Evolutionary conservation across 805 yeast species (phyloP).

Genomic region (Debaryomyces castellii): DNA sequence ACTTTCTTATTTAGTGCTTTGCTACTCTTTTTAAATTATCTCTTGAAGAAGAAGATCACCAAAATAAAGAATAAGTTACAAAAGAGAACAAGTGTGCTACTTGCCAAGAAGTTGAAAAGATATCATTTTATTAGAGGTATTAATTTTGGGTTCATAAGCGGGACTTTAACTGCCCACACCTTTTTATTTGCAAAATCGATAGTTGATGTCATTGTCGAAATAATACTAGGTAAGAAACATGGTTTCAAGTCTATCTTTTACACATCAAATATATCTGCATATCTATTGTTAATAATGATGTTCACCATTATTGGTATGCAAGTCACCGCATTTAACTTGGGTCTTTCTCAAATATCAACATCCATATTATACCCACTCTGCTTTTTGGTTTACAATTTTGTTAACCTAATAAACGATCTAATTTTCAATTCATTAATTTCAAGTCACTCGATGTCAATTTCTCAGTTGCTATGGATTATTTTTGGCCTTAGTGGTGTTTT

Average conservation of each 20-base stretch:
- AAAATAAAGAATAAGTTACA: slow-evolving; percentile 4
- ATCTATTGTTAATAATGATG: slow-evolving; percentile 50
- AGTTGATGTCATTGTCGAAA: slow-evolving; percentile 61
- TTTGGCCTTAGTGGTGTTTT: slow-evolving; percentile 51
- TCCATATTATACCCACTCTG: slow-evolving; percentile 81
- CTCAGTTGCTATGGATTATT: slow-evolving; percentile 49
- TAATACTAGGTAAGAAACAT: slow-evolving; percentile 34
- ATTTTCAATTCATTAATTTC: slow-evolving; percentile 64
- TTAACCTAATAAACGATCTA: slow-evolving; percentile 48
- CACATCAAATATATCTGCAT: slow-evolving; percentile 28
- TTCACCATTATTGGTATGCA: slow-evolving; percentile 67
- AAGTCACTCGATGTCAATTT: slow-evolving; percentile 34
- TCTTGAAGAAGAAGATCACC: slow-evolving; percentile 13
- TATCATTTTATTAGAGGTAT: slow-evolving; percentile 51
- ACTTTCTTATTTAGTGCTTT: slow-evolving; percentile 30
- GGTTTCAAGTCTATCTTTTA: slow-evolving; percentile 12
- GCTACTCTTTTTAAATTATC: slow-evolving; percentile 23
- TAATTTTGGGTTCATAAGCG: slow-evolving; percentile 66
- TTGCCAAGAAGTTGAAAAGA: slow-evolving; percentile 13
- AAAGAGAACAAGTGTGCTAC: slow-evolving; percentile 7
- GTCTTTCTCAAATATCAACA: slow-evolving; percentile 68
- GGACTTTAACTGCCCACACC: slow-evolving; percentile 82
- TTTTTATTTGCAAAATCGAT: slow-evolving; percentile 81
- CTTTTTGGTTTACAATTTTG: slow-evolving; percentile 77
- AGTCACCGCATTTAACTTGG: slow-evolving; percentile 70